phyloP scores from a whole-genome alignment of 139 green algal species.

The Monoraphidium neglectum region DNA sequence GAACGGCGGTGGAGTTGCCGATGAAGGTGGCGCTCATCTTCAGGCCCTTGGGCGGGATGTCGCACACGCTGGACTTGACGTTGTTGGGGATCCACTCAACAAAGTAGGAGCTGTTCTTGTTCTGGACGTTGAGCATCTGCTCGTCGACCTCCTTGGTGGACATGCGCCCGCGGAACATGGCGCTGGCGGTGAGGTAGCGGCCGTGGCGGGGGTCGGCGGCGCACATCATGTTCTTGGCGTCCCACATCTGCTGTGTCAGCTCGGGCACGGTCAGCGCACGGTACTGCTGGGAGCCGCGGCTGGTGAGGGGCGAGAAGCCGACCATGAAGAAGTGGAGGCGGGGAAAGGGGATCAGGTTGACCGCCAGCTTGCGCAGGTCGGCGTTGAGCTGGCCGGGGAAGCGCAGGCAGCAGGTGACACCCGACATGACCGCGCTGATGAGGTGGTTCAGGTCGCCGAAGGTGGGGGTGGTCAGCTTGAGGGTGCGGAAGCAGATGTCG shows the following conservation, averaged over 20 bases:
- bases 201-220: conserved; percentile 97
- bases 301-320: conserved; percentile 96
- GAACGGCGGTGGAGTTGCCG: conserved; percentile 94
- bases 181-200: conserved; percentile 96
- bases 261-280: conserved; percentile 96
- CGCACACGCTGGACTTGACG: conserved; percentile 96
- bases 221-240: conserved; percentile 99
- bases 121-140: conserved; percentile 99
- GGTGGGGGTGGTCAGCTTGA: conserved; percentile 98
- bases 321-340: conserved; percentile 99
- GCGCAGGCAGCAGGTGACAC: conserved; percentile 98
- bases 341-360: conserved; percentile 99
- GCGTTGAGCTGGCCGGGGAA: conserved; percentile 99
- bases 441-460: conserved; percentile 99
- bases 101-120: conserved; percentile 99
- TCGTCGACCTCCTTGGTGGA: conserved; percentile 99
- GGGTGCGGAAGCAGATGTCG: conserved; percentile 99
- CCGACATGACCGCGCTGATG: conserved; percentile 99
- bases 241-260: conserved; percentile 99
- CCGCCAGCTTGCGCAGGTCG: conserved; percentile 98
- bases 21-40: conserved; percentile 97
- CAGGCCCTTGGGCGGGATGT: conserved; percentile 96
- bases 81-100: conserved; percentile 99
- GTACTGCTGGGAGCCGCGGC: conserved; percentile 97
- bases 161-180: conserved; percentile 97